phyloP scores from a whole-genome alignment of 139 green algal genomes.

The Limnomonas spitsbergensis region DNA sequence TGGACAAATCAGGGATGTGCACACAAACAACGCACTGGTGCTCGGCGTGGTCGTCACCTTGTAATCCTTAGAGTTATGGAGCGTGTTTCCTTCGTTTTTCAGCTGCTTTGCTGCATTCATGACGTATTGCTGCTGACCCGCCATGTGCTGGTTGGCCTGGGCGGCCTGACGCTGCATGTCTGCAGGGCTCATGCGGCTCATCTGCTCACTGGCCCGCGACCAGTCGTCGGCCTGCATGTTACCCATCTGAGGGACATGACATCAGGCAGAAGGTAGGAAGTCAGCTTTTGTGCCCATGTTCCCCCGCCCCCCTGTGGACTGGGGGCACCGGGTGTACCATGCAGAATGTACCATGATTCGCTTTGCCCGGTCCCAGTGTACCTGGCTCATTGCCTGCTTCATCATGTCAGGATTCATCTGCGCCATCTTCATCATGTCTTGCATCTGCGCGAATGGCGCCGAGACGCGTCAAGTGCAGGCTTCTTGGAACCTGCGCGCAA shows the following conservation, averaged over 20 bases:
- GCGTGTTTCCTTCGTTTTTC: constrained; percentile 45
- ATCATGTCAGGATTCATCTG: constrained; percentile 32
- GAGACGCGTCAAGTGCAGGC: background rate
- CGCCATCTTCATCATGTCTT: constrained; percentile 31
- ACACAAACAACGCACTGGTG: no score
- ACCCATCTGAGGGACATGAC: constrained; percentile 10
- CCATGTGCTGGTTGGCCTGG: constrained; percentile 28
- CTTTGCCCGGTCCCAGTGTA: background rate
- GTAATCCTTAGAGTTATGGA: constrained; percentile 35
- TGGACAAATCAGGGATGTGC: background rate
- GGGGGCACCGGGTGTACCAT: background rate
- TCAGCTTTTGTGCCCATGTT: background rate
- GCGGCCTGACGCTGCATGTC: constrained; percentile 35
- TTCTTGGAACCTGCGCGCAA: background rate
- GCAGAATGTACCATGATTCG: background rate
- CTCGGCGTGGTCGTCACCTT: background rate
- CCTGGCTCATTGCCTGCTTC: constrained; percentile 18
- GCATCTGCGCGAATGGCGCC: constrained; percentile 21
- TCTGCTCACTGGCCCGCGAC: constrained; percentile 36
- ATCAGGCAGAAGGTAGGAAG: background rate
- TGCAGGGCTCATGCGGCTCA: constrained; percentile 37
- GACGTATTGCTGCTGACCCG: constrained; percentile 38
- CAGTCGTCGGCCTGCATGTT: constrained; percentile 42
- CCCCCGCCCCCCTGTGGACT: no score
- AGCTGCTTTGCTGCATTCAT: constrained; percentile 31